These are phyloP conservation scores for Silybum marianum DNA, from an alignment of 129 eudicot genomes.

Conservation along the genomic window DNA sequence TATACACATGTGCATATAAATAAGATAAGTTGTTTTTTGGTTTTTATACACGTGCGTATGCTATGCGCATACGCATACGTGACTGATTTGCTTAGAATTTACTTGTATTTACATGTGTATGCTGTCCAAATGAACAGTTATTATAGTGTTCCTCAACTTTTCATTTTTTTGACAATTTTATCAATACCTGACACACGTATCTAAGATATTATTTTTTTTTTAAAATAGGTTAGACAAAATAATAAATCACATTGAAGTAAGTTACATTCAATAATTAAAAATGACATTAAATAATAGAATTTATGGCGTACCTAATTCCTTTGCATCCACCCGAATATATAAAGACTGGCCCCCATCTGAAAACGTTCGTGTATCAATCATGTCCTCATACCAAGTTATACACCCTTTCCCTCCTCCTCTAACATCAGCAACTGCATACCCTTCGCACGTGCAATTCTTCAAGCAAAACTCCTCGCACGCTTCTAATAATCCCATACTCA, in stretches of 20 bases:
- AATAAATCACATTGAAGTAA: neutral
- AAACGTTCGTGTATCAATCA: conserved; percentile 49
- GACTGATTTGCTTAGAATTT: too few relatives aligned
- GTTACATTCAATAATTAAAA: neutral
- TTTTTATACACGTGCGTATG: too few relatives aligned
- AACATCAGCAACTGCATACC: conserved; percentile 38
- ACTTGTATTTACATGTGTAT: too few relatives aligned
- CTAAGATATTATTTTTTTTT: too few relatives aligned
- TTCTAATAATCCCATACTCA: conserved; percentile 31
- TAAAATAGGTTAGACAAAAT: neutral
- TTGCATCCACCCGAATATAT: conserved; percentile 51
- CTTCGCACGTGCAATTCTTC: conserved; percentile 58
- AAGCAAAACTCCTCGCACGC: conserved; percentile 46
- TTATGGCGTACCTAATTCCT: conserved; percentile 46
- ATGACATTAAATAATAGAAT: conserved; percentile 2
- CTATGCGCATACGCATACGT: too few relatives aligned
- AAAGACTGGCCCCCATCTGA: conserved; percentile 52
- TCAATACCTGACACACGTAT: too few relatives aligned
- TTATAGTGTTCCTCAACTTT: too few relatives aligned
- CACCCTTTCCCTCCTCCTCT: conserved; percentile 46
- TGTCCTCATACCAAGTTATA: conserved; percentile 39
- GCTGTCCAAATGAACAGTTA: too few relatives aligned
- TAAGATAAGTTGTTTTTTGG: too few relatives aligned
- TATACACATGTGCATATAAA: too few relatives aligned
- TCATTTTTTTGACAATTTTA: too few relatives aligned